phyloP scores from a whole-genome alignment of 1,139 yeast genomes.

The Geotrichum carabidarum region DNA sequence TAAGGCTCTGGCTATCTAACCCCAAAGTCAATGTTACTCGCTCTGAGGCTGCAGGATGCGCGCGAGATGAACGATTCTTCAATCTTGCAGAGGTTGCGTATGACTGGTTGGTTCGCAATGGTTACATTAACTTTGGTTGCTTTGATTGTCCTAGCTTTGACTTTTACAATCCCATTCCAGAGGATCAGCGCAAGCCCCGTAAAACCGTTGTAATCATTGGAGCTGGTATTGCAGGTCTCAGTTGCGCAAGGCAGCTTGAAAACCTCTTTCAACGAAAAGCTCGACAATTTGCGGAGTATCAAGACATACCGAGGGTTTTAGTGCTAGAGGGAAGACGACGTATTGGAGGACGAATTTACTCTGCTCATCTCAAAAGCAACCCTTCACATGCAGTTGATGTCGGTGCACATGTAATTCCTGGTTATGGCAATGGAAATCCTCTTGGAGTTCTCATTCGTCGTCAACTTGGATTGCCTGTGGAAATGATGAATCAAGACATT shows the following conservation, averaged over 20 bases:
- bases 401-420: conserved; percentile 43
- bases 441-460: conserved; percentile 40
- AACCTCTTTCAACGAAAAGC: conserved; percentile 37
- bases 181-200: conserved; percentile 35
- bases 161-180: conserved; percentile 22
- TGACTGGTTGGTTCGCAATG: conserved; percentile 42
- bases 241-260: conserved; percentile 43
- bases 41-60: conserved; percentile 44
- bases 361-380: conserved; percentile 36
- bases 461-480: conserved; percentile 41
- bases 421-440: conserved; percentile 44
- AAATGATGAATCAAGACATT: conserved; percentile 31
- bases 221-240: conserved; percentile 44
- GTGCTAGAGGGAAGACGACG: conserved; percentile 41
- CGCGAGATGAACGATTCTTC: conserved; percentile 40
- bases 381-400: conserved; percentile 36
- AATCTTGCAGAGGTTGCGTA: conserved; percentile 42
- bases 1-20: conserved; percentile 42
- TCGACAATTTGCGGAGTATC: conserved; percentile 36
- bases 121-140: conserved; percentile 44
- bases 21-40: conserved; percentile 42
- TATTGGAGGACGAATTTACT: conserved; percentile 43
- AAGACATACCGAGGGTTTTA: conserved; percentile 40
- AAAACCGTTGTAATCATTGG: conserved; percentile 41
- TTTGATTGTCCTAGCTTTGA: conserved; percentile 31